Evolutionary conservation across 139 green algal genomes (phyloP).

Genomic region (Chlamydomonas schloesseri): DNA sequence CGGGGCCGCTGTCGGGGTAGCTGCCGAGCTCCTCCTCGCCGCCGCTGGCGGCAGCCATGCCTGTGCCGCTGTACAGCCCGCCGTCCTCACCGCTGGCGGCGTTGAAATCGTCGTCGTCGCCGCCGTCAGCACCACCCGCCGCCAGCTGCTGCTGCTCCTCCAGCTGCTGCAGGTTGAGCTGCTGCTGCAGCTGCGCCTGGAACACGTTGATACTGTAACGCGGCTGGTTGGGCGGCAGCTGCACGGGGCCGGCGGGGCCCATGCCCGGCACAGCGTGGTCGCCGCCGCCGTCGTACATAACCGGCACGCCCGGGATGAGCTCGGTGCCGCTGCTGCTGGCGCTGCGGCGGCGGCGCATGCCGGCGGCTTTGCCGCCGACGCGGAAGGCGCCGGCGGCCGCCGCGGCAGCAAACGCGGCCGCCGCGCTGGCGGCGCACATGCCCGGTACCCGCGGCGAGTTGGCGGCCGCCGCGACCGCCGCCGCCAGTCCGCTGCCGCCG

Average conservation of each 20-base stretch:
- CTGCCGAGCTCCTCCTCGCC: not conserved
- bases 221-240: not conserved
- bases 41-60: not conserved
- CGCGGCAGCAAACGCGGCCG: too few species aligned
- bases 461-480: too few species aligned
- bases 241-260: not conserved
- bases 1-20: too few species aligned
- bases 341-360: not conserved
- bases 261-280: not conserved
- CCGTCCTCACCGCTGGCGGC: not conserved
- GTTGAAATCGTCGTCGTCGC: not conserved
- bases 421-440: too few species aligned
- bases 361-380: too few species aligned
- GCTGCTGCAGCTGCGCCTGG: not conserved
- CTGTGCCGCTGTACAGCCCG: not conserved
- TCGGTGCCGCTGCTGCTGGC: constrained; percentile 1
- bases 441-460: too few species aligned
- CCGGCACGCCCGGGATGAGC: not conserved
- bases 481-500: too few species aligned
- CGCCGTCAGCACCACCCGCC: not conserved
- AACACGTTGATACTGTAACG: constrained; percentile 11
- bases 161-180: not conserved
- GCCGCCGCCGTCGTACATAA: constrained; percentile 28
- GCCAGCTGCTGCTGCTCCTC: not conserved
- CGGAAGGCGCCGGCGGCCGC: not conserved